Percentiles rank a stretch among this genome's conserved stretches.
These are phyloP conservation scores for Chenopodium quinoa DNA, from an alignment of 148 eudicot species.

Conservation along the genomic window DNA sequence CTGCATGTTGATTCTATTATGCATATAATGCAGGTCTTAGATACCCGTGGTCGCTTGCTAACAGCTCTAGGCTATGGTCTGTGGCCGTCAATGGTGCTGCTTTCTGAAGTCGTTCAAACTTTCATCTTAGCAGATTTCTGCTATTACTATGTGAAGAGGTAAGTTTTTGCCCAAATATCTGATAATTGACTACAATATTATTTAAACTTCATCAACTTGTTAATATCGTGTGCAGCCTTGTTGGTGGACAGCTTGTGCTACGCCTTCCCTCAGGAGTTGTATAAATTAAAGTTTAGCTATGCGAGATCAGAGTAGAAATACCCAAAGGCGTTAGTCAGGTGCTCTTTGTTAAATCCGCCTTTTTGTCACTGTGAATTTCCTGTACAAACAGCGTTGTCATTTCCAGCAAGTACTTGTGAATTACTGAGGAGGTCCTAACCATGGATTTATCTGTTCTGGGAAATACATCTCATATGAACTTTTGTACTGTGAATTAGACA, in stretches of 20 bases:
- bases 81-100: slow-evolving; percentile 46
- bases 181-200: too few species aligned
- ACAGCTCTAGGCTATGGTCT: slow-evolving; percentile 47
- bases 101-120: slow-evolving; percentile 47
- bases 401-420: neutral
- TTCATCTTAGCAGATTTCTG: slow-evolving; percentile 50
- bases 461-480: neutral
- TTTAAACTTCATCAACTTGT: neutral
- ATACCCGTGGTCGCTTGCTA: slow-evolving; percentile 39
- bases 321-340: slow-evolving; percentile 1
- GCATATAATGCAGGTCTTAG: slow-evolving; percentile 32
- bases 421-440: neutral
- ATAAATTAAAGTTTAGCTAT: slow-evolving; percentile 14
- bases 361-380: neutral
- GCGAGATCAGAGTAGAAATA: neutral
- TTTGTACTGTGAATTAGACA: slow-evolving; percentile 1
- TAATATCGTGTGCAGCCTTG: slow-evolving; percentile 30
- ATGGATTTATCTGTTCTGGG: slow-evolving; percentile 6
- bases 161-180: neutral
- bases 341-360: neutral
- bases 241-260: slow-evolving; percentile 48
- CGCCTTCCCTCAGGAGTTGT: slow-evolving; percentile 50
- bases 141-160: slow-evolving; percentile 49
- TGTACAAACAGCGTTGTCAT: slow-evolving; percentile 13
- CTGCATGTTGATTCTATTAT: neutral